Percentiles rank a stretch among this genome's conserved stretches.
Evolutionary conservation across 2,329 filamentous ascomycete genomes (phyloP).

Genomic region (Epichloe hybrida): DNA sequence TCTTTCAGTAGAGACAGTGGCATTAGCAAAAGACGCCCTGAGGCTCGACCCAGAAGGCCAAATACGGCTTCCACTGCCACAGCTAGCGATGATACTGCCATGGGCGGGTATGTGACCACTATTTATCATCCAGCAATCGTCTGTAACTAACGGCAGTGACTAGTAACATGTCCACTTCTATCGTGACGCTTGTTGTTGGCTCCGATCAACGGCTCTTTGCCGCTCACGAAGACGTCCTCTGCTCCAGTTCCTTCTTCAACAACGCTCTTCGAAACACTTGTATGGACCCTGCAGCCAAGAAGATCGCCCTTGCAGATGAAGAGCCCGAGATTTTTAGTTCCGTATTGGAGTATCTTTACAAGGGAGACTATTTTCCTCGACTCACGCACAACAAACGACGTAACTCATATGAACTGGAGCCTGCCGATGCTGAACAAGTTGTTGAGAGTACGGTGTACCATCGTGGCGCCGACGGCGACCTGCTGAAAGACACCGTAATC

Average conservation of each 20-base stretch:
- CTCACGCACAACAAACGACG: conserved; percentile 70
- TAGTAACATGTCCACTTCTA: conserved; percentile 39
- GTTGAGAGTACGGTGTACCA: conserved; percentile 58
- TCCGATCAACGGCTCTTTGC: conserved; percentile 76
- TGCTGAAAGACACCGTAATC: conserved; percentile 80
- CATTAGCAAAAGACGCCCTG: conserved; percentile 38
- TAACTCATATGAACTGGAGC: conserved; percentile 73
- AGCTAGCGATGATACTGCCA: conserved; percentile 24
- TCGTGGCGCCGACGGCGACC: conserved; percentile 46
- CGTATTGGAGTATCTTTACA: conserved; percentile 83
- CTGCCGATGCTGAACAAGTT: conserved; percentile 31
- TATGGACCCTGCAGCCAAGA: conserved; percentile 36
- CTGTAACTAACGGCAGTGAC: neutral
- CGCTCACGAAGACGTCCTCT: conserved; percentile 76
- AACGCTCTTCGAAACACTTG: conserved; percentile 22
- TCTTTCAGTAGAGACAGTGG: conserved; percentile 43
- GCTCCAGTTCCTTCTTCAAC: conserved; percentile 62
- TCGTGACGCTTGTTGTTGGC: conserved; percentile 73
- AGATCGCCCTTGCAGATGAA: conserved; percentile 70
- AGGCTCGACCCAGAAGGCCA: conserved; percentile 33
- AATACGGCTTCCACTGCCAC: conserved; percentile 30
- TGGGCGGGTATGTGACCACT: conserved; percentile 27
- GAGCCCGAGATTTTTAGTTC: conserved; percentile 85
- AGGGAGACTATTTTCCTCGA: conserved; percentile 82
- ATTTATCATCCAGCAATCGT: neutral